Evolutionary conservation across 2,329 filamentous ascomycete genomes (phyloP).

Genomic region (Purpureocillium takamizusanense): DNA sequence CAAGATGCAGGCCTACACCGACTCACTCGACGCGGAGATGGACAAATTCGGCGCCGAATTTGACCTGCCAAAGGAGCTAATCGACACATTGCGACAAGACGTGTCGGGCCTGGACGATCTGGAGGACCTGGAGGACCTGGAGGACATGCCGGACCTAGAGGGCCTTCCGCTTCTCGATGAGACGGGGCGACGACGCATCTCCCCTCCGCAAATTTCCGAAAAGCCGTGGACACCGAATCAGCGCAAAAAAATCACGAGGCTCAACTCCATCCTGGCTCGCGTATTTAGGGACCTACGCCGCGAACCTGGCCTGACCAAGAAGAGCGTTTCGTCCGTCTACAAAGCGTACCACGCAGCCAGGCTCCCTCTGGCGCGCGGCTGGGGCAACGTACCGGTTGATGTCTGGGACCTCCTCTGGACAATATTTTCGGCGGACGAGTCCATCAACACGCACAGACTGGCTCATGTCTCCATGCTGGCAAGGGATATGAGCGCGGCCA

Average conservation of each 20-base stretch:
- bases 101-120: too few species aligned
- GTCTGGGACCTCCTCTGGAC: conserved; percentile 62
- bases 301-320: conserved; percentile 17
- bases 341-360: conserved; percentile 40
- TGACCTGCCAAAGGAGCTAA: conserved; percentile 22
- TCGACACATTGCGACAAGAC: conserved; percentile 21
- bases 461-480: conserved; percentile 52
- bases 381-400: conserved; percentile 47
- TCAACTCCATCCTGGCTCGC: conserved; percentile 22
- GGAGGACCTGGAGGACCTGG: too few species aligned
- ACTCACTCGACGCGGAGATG: conserved; percentile 24
- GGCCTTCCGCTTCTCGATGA: conserved; percentile 13
- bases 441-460: conserved; percentile 44
- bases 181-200: conserved; percentile 12
- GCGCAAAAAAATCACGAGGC: conserved; percentile 25
- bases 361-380: conserved; percentile 31
- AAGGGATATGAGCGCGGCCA: conserved; percentile 55
- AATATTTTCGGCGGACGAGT: conserved; percentile 43
- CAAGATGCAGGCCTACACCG: conserved; percentile 24
- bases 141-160: too few species aligned
- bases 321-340: conserved; percentile 33
- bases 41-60: conserved; percentile 18
- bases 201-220: conserved; percentile 25
- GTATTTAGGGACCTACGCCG: conserved; percentile 19
- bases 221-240: conserved; percentile 27